These are phyloP conservation scores for Rhamnella rubrinervis DNA, from an alignment of 331 rosid species.

Conservation along the genomic window DNA sequence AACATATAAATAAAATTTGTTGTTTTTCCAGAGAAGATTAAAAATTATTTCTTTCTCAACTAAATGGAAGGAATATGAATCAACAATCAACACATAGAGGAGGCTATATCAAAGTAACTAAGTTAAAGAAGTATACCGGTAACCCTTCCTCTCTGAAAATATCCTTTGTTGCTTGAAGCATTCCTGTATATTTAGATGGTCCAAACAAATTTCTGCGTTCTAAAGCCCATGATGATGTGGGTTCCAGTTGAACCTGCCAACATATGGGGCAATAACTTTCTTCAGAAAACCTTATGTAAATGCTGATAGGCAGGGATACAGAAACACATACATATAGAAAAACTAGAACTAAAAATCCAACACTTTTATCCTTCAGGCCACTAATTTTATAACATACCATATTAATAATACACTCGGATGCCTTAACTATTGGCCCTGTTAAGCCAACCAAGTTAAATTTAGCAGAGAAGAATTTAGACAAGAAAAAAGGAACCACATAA, in stretches of 20 bases:
- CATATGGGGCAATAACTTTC: slow-evolving; percentile 13
- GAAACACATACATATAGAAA: slow-evolving; percentile 13
- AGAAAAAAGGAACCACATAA: slow-evolving; percentile 1
- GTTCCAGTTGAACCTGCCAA: slow-evolving; percentile 87
- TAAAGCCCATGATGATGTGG: slow-evolving; percentile 79
- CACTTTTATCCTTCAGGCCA: neutral
- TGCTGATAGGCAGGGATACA: slow-evolving; percentile 6
- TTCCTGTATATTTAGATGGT: slow-evolving; percentile 83
- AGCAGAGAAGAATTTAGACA: neutral
- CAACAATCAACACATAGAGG: neutral
- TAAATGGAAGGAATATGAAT: neutral
- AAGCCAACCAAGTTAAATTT: neutral
- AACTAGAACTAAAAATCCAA: slow-evolving; percentile 14
- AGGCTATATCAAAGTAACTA: slow-evolving; percentile 2
- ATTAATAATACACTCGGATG: neutral
- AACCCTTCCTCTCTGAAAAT: slow-evolving; percentile 91
- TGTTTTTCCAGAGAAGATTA: too few species aligned
- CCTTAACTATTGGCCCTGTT: too few species aligned
- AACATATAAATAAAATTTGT: too few species aligned
- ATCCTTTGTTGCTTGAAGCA: slow-evolving; percentile 81
- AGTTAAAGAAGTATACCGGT: slow-evolving; percentile 41
- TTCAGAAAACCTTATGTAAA: slow-evolving; percentile 19
- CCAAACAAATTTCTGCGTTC: slow-evolving; percentile 46
- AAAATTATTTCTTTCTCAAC: too few species aligned
- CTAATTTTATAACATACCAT: neutral